Evolutionary conservation across 2,329 filamentous ascomycete species (phyloP), one percentile per base, ranked within the genome.

Genomic region (Thelonectria discophora): DNA sequence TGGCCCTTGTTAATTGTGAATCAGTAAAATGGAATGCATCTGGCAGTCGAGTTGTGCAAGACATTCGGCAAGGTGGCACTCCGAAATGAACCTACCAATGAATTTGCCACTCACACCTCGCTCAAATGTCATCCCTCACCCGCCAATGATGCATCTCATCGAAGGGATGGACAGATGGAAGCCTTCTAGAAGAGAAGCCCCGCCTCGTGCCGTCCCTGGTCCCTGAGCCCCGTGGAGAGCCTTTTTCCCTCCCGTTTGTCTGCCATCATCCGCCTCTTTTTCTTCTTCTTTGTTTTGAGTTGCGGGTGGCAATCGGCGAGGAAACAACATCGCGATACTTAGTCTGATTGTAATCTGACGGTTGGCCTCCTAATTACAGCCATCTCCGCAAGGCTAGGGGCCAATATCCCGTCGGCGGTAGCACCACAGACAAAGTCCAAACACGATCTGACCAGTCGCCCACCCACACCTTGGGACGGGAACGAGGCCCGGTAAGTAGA

Each of bases 171-270:
- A 42, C 55, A 52, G 55, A 68, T 71, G 60, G 69, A 71, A 71
- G 40, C 49, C 24, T 71, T 71, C 69, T 71, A 71, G 69, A 71
- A 71, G 54, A 65, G 58, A 58, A 11, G 53, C 66, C 68, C 68
- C 66, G 68, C 68, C 65, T 56, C 58, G 56, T 53, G 54, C 64
- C 65, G 66, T 61, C 67, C 60, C 63, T 18, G 56, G 65, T 68
- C 60, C 63, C 60, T 65, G 66, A 42, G 6, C 57, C 50, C 50
- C 39, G 37, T 53, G 37, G 37, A 55, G 43, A 42, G 18, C 30
- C 17, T 46, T 27, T 27, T 34, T 43, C 7, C 27, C 27, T 30
- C 40, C 37, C 30, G 17, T 18, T 24, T 53, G 39, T 34, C 37
- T 55, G 52, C 18, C n/a, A 8, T 8, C 27, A 30, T 7, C 27